Evolutionary conservation across 73 alveolate species (phyloP).

Genomic region (Blepharisma japonicum): DNA sequence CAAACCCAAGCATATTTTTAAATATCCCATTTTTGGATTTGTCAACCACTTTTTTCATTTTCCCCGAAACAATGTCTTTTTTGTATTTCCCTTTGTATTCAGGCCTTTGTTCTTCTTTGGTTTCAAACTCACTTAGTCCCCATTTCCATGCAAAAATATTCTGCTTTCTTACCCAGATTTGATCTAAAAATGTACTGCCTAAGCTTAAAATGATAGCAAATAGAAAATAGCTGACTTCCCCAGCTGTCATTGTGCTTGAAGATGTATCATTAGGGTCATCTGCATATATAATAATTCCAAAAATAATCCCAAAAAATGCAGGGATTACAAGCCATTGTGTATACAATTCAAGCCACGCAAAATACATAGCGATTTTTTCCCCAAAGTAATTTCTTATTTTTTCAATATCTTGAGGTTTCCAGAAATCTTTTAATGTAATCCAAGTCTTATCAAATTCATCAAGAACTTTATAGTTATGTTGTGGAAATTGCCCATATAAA

Average conservation of each 20-base stretch:
- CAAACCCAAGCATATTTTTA: slow-evolving; percentile 1
- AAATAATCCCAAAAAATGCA: slow-evolving; percentile 32
- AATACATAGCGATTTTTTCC: slow-evolving; percentile 27
- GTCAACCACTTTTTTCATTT: neutral
- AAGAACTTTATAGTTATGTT: neutral
- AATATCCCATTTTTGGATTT: neutral
- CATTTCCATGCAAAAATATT: slow-evolving; percentile 25
- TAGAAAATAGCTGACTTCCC: neutral
- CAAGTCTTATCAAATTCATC: neutral
- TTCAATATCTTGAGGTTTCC: neutral
- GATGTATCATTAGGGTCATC: neutral
- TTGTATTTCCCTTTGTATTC: slow-evolving; percentile 10
- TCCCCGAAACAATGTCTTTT: slow-evolving; percentile 4
- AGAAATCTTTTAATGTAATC: neutral
- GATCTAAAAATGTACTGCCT: slow-evolving; percentile 11
- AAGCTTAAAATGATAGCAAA: neutral
- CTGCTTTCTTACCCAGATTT: slow-evolving; percentile 15
- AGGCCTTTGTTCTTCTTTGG: slow-evolving; percentile 21
- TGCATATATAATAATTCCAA: neutral
- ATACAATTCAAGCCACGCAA: slow-evolving; percentile 23
- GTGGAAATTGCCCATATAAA: slow-evolving; percentile 15
- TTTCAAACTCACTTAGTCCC: slow-evolving; percentile 20
- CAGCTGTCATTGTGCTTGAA: neutral
- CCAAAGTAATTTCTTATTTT: slow-evolving; percentile 32
- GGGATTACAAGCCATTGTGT: slow-evolving; percentile 30